Conservation (phyloP, 129 eudicot genomes). For the Arctium lappa region DNA sequence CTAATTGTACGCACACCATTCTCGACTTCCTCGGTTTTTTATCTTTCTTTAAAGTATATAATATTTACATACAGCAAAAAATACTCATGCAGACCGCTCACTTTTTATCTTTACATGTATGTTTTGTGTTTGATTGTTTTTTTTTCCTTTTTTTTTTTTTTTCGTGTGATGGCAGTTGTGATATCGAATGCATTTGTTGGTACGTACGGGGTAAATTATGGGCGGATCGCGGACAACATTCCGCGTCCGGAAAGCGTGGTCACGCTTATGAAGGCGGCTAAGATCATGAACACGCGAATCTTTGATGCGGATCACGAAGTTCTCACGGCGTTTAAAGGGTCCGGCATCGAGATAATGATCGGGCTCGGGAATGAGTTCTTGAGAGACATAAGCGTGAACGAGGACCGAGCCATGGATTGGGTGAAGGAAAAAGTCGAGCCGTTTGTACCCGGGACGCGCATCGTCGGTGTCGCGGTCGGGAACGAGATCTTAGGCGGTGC, state of each 20-base stretch:
- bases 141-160: background rate
- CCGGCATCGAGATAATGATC: constrained; percentile 72
- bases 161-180: constrained; percentile 24
- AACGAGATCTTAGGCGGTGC: constrained; percentile 65
- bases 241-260: constrained; percentile 85
- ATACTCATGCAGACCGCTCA: no score
- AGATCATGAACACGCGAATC: constrained; percentile 76
- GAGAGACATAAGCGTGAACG: constrained; percentile 51
- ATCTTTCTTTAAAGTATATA: no score
- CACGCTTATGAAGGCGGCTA: constrained; percentile 65
- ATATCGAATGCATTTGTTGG: constrained; percentile 65
- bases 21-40: no score
- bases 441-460: constrained; percentile 61
- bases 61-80: no score
- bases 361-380: constrained; percentile 70
- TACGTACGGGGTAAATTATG: constrained; percentile 89
- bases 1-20: constrained; percentile 37
- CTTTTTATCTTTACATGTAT: background rate
- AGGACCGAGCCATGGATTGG: constrained; percentile 68
- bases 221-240: constrained; percentile 79
- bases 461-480: constrained; percentile 80
- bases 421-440: constrained; percentile 78
- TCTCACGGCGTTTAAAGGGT: constrained; percentile 52
- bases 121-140: background rate
- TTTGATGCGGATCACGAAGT: constrained; percentile 80